Base-by-base conservation (phyloP, 2,329 filamentous ascomycete genomes). In the Nemania abortiva region DNA sequence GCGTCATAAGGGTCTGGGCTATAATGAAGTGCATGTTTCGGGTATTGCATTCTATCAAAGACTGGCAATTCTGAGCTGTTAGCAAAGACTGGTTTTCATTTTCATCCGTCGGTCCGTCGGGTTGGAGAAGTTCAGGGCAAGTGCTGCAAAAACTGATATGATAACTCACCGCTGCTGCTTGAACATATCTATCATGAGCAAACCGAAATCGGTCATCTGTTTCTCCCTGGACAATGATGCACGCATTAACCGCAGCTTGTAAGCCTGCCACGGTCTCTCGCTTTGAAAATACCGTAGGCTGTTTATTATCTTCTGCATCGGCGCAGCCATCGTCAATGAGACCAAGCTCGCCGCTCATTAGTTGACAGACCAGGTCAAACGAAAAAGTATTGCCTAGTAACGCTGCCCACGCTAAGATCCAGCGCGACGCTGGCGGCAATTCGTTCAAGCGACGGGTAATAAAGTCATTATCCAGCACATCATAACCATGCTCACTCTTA, bases 11-110 rank as follows among this genome's bases (percentile, higher is more conserved):
- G 0, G 91, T 91, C 76, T 93, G 91, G 0, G 93, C 92, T 74
- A 98, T 93, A 54, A 94, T 89, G 74, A 95, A 98, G 80, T 98
- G 94, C 95, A 98, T 98, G 74, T 92, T 92, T 22, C 87, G 84
- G 24, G 87, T 83, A 64, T 92, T 89, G 75, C 88, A 90, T 77
- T 95, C 90, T 70, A 88, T 89, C 60, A 97, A 83, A 5, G 88
- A 86, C 71, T 74, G 58, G 7, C 2, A 42, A n/a, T 63, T 63
- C 27, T 61, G n/a, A 61, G 3, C 54, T 54, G 61, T 72, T 62
- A 72, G 69, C 39, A 47, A 31, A 11, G 24, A 34, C 5, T 34
- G 3, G 4, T n/a, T 7, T 31, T 4, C 37, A 2, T 11, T 42
- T 27, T 29, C 27, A 18, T 34, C 34, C 9, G 22, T 22, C 47